Percentiles rank a stretch among this genome's conserved stretches.
phyloP scores from a whole-genome alignment of 164 flowering plant genomes.

The Annona cherimola region DNA sequence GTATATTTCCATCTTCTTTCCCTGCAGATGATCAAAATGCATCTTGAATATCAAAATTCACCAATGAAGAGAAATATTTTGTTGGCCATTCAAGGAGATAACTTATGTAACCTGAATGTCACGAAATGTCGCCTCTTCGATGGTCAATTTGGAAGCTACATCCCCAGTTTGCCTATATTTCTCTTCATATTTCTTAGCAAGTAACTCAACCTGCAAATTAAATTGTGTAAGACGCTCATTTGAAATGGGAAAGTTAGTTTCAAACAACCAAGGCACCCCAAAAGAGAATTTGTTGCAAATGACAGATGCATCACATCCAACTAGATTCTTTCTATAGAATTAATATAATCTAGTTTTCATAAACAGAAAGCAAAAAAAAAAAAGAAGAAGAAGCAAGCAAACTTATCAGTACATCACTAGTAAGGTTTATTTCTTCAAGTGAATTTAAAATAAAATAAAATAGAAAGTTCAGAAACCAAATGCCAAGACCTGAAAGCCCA shows the following conservation, averaged over 20 bases:
- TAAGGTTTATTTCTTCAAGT: no score
- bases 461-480: no score
- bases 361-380: background rate
- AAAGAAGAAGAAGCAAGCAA: background rate
- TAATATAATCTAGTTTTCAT: background rate
- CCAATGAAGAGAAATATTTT: background rate
- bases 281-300: background rate
- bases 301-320: background rate
- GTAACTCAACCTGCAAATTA: constrained; percentile 59
- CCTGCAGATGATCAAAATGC: constrained; percentile 36
- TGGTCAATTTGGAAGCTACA: constrained; percentile 75
- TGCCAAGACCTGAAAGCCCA: no score
- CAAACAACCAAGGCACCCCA: background rate
- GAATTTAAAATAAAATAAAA: no score
- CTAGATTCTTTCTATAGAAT: no score
- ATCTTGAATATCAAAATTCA: background rate
- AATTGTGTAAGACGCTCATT: background rate
- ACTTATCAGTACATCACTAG: background rate
- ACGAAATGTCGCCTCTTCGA: constrained; percentile 88
- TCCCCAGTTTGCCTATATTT: constrained; percentile 90
- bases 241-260: background rate
- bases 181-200: constrained; percentile 88
- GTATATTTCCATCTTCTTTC: constrained; percentile 72
- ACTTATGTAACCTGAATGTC: constrained; percentile 62
- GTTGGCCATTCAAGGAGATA: background rate